Percentiles rank a stretch among this genome's conserved stretches.
These are phyloP conservation scores for Epithemia pelagica DNA, from an alignment of 108 stramenopile species.

Conservation along the genomic window DNA sequence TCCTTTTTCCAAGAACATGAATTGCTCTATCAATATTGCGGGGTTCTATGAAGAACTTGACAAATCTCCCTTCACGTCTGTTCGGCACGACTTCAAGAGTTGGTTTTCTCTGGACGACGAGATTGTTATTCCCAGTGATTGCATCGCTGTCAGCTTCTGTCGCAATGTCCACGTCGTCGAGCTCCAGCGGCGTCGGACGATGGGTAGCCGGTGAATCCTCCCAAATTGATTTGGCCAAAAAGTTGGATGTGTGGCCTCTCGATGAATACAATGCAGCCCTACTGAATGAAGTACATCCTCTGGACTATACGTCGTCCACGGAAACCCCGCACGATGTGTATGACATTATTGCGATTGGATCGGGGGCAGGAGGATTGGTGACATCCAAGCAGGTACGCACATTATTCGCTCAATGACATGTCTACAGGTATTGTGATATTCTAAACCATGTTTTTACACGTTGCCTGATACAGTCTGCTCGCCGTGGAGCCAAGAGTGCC, in stretches of 20 bases:
- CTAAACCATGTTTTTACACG: neutral
- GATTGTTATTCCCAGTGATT: neutral
- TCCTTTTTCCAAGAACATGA: too few relatives aligned
- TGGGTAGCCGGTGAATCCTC: constrained; percentile 25
- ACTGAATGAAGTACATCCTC: constrained; percentile 66
- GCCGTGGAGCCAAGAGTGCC: constrained; percentile 69
- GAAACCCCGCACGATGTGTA: constrained; percentile 44
- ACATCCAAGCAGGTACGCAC: constrained; percentile 42
- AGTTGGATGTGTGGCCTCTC: constrained; percentile 62
- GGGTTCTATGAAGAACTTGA: neutral
- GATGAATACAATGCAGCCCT: constrained; percentile 53
- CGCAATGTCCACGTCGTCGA: neutral
- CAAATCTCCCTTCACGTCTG: neutral
- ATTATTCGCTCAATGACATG: neutral
- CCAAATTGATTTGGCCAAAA: constrained; percentile 33
- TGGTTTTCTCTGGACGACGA: constrained; percentile 1
- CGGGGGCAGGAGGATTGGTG: constrained; percentile 83
- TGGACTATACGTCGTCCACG: constrained; percentile 26
- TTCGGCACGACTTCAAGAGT: neutral
- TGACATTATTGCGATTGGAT: constrained; percentile 86
- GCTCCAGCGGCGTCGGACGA: too few relatives aligned
- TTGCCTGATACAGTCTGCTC: constrained; percentile 22
- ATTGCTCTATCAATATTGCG: too few relatives aligned
- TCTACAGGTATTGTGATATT: neutral
- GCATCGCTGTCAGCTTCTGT: neutral